These are phyloP conservation scores for Chalciporus chontae DNA, from an alignment of 768 basidiomycete genomes.

Conservation along the genomic window DNA sequence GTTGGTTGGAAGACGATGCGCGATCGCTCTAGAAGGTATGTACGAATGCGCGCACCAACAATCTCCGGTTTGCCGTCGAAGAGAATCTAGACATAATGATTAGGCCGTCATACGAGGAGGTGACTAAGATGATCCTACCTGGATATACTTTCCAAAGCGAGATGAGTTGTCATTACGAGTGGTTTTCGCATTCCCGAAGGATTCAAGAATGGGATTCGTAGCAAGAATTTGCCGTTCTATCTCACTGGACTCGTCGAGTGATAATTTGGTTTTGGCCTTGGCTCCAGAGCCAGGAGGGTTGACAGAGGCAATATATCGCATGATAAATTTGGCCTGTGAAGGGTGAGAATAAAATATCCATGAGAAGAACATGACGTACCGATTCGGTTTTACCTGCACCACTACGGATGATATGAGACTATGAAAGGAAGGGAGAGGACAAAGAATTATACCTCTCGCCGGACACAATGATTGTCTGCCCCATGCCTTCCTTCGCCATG, in stretches of 20 bases:
- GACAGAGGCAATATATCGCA: conserved; percentile 97
- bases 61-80: conserved; percentile 96
- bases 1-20: conserved; percentile 96
- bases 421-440: not conserved
- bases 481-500: conserved; percentile 90
- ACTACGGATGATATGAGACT: conserved; percentile 42
- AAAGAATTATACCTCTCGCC: conserved; percentile 78
- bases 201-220: conserved; percentile 98
- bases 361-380: conserved; percentile 40
- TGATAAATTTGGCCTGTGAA: conserved; percentile 91
- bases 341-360: conserved; percentile 3
- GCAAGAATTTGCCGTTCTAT: conserved; percentile 97
- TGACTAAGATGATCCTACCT: conserved; percentile 42
- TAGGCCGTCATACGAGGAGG: not conserved
- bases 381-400: conserved; percentile 99
- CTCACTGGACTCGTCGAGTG: conserved; percentile 85
- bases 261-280: conserved; percentile 65
- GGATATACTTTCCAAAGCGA: conserved; percentile 98
- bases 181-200: conserved; percentile 99
- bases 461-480: conserved; percentile 98
- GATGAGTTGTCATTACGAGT: conserved; percentile 99
- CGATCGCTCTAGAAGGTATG: conserved; percentile 95
- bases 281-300: conserved; percentile 70
- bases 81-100: conserved; percentile 62
- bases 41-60: conserved; percentile 97